Base-by-base conservation (phyloP, 352 stramenopile species). In the Pythium dissotocum region DNA sequence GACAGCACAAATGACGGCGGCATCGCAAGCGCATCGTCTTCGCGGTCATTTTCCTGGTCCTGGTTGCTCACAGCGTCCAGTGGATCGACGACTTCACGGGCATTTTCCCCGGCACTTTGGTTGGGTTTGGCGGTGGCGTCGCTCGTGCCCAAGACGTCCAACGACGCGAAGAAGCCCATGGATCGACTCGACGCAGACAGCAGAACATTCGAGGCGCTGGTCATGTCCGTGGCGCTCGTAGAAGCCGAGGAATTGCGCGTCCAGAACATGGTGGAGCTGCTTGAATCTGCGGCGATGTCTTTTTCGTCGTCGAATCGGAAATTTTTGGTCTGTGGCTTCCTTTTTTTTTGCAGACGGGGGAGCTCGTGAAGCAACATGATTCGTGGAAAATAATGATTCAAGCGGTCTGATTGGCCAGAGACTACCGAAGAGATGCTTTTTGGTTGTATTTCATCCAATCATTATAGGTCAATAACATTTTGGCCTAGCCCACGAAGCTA, bases 1-100 rank as follows among this genome's bases (percentile, higher is more conserved):
- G 85, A 89, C 18, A 95, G 77, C 6, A 83, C 63, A 60, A 84
- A 88, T 12, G 80, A 68, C 28, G 58, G 56, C 35, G 59, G 59
- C 42, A 61, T 30, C 38, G 40, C 58, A 21, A 7, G 6, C n/a
- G 6, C 40, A 30, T 69, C 62, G n/a, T 61, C 55, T 28, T 49
- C 55, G n/a, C 36, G 9, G 49, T 28, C 28, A 30, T 38, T 30
- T 5, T 52, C 38, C 26, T 38, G 18, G 21, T 24, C 35, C 14
- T 61, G 51, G 49, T 58, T 61, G 14, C 38, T 46, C 9, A 14
- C 18, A 18, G 38, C 38, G 38, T 46, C 38, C 38, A 46, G 38
- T 18, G 38, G 38, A 13, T 46, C 42, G 6, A 56, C 16, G 16
- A 38, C 63, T 62, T 69, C 54, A 1, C 55, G 28, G 9, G 63